phyloP scores from a whole-genome alignment of 192 early-diverging fungal genomes.

The Coemansia sp. region DNA sequence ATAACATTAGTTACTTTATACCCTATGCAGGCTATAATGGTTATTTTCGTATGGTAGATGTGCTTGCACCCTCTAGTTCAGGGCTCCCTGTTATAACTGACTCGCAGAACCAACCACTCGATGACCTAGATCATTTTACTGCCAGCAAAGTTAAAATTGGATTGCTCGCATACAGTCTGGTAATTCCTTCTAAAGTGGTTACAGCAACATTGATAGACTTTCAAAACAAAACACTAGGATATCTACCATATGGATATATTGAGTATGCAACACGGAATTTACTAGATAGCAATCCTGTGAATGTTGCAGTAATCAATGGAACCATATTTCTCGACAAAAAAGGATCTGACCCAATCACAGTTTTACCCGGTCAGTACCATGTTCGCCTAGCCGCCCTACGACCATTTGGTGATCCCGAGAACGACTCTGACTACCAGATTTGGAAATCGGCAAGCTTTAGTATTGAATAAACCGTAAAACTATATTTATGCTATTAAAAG shows the following conservation, averaged over 20 bases:
- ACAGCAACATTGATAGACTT: constrained; percentile 15
- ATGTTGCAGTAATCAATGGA: constrained; percentile 4
- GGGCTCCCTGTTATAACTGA: constrained; percentile 24
- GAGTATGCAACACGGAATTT: constrained; percentile 18
- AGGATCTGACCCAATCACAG: neutral
- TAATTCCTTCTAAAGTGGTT: constrained; percentile 25
- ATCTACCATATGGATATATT: constrained; percentile 38
- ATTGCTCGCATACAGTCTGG: constrained; percentile 14
- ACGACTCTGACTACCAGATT: constrained; percentile 32
- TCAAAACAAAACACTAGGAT: constrained; percentile 12
- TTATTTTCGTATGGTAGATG: constrained; percentile 21
- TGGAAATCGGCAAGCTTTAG: constrained; percentile 38
- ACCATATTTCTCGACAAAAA: constrained; percentile 23
- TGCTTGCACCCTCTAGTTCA: constrained; percentile 6
- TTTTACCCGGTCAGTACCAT: constrained; percentile 40
- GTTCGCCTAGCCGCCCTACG: constrained; percentile 25
- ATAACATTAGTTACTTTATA: constrained; percentile 9
- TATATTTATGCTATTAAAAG: neutral
- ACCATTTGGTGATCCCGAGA: constrained; percentile 34
- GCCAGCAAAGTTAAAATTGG: constrained; percentile 3
- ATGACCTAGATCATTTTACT: neutral
- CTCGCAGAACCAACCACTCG: neutral
- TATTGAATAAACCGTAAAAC: constrained; percentile 10
- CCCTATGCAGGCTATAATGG: constrained; percentile 53
- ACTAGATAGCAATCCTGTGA: neutral